Evolutionary conservation across 2,329 filamentous ascomycete genomes (phyloP).

Genomic region (Ceratocystis albifundus): DNA sequence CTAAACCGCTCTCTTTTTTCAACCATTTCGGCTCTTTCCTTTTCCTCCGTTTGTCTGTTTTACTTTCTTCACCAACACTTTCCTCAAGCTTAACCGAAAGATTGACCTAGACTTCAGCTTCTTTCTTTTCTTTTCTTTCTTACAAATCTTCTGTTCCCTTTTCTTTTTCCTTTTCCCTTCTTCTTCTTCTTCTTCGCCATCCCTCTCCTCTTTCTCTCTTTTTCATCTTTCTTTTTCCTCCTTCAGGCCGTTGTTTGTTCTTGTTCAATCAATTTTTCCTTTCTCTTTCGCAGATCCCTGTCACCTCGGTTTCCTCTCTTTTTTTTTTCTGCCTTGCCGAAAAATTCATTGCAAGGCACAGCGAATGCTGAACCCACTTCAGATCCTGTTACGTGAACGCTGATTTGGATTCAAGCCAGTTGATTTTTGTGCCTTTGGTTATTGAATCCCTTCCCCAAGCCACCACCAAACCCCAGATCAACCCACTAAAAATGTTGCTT

Average conservation of each 20-base stretch:
- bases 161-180: slow-evolving; percentile 2
- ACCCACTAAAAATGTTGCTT: slow-evolving; percentile 16
- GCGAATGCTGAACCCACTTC: slow-evolving; percentile 3
- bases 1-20: background rate
- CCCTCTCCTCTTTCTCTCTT: background rate
- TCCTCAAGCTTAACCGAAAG: background rate
- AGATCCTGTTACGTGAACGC: slow-evolving; percentile 9
- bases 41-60: slow-evolving; percentile 10
- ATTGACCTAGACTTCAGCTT: slow-evolving; percentile 1
- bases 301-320: background rate
- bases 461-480: slow-evolving; percentile 4
- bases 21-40: background rate
- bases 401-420: slow-evolving; percentile 14
- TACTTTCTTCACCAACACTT: background rate
- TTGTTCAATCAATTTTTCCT: background rate
- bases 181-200: background rate
- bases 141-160: background rate
- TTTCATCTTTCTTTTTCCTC: background rate
- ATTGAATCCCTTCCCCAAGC: slow-evolving; percentile 7
- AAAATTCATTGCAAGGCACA: slow-evolving; percentile 13
- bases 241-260: background rate
- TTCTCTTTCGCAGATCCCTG: slow-evolving; percentile 2
- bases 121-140: background rate
- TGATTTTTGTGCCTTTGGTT: slow-evolving; percentile 18
- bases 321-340: slow-evolving; percentile 14